phyloP scores from a whole-genome alignment of 108 stramenopile species.

The Nitzschia sp. region DNA sequence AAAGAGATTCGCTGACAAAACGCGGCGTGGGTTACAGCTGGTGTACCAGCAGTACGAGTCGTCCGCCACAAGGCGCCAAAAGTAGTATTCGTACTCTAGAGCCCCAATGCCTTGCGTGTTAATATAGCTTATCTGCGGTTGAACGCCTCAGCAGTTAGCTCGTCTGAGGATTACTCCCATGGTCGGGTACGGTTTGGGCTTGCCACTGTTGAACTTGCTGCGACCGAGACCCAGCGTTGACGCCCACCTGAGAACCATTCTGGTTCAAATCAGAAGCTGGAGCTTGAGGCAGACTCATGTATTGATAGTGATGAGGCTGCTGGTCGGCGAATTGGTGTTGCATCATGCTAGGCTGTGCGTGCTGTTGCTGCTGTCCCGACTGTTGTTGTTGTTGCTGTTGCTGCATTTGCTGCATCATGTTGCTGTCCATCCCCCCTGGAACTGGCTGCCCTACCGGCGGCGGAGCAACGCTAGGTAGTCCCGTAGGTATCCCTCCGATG shows the following conservation, averaged over 20 bases:
- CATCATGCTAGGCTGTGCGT: conserved; percentile 12
- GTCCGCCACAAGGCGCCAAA: no score
- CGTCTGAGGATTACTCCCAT: conserved; percentile 3
- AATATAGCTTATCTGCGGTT: no score
- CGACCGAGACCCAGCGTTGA: background rate
- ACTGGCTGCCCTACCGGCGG: conserved; percentile 7
- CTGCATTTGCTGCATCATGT: conserved; percentile 31
- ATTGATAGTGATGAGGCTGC: conserved; percentile 16
- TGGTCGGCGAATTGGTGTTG: conserved; percentile 11
- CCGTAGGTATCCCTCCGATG: conserved; percentile 14
- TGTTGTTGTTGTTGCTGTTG: conserved; percentile 5
- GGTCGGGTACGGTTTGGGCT: conserved; percentile 1
- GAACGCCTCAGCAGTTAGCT: no score
- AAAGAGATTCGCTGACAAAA: no score
- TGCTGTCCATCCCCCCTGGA: conserved; percentile 18
- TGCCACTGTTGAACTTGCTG: conserved; percentile 8
- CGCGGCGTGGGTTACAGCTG: no score
- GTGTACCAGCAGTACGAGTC: no score
- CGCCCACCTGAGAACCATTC: background rate
- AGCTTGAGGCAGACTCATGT: conserved; percentile 4
- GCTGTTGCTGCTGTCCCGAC: no score
- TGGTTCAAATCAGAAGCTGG: conserved; percentile 4
- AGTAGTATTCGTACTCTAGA: no score
- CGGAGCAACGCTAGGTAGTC: background rate
- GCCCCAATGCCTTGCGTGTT: no score